Evolutionary conservation across 2,329 filamentous ascomycete species (phyloP).

Genomic region (Epichloe scottii): DNA sequence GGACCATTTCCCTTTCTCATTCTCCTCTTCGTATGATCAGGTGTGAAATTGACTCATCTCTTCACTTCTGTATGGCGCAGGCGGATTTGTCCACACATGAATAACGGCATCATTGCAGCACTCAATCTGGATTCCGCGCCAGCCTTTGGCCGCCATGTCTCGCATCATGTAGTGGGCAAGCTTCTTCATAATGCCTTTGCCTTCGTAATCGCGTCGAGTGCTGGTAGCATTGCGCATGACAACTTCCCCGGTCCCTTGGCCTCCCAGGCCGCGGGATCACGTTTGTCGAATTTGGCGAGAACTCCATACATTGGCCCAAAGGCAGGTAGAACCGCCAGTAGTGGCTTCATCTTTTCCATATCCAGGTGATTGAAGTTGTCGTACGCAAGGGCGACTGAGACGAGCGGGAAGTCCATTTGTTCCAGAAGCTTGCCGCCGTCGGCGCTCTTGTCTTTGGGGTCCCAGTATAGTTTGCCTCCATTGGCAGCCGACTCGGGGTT

Average conservation of each 20-base stretch:
- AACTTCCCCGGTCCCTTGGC: slow-evolving; percentile 14
- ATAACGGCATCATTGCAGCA: slow-evolving; percentile 12
- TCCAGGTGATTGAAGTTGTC: too few species aligned
- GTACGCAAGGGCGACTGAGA: too few species aligned
- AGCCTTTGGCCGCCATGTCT: slow-evolving; percentile 11
- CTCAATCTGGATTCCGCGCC: slow-evolving; percentile 16
- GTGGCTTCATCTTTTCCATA: too few species aligned
- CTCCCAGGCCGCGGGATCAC: slow-evolving; percentile 4
- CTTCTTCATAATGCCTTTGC: slow-evolving; percentile 13
- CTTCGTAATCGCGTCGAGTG: slow-evolving; percentile 16
- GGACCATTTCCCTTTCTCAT: too few species aligned
- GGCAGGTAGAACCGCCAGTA: too few species aligned
- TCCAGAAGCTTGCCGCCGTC: too few species aligned
- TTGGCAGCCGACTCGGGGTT: too few species aligned
- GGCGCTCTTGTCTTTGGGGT: too few species aligned
- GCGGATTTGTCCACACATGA: slow-evolving; percentile 15
- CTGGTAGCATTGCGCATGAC: slow-evolving; percentile 15
- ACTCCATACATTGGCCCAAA: too few species aligned
- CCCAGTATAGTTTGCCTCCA: too few species aligned
- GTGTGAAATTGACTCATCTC: slow-evolving; percentile 7
- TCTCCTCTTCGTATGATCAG: neutral
- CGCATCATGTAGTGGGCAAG: slow-evolving; percentile 14
- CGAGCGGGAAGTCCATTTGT: too few species aligned
- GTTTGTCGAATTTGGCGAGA: too few species aligned
- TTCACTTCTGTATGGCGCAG: slow-evolving; percentile 12